Conservation (phyloP, 2,329 filamentous ascomycete species). For the Diaporthe caulivora region DNA sequence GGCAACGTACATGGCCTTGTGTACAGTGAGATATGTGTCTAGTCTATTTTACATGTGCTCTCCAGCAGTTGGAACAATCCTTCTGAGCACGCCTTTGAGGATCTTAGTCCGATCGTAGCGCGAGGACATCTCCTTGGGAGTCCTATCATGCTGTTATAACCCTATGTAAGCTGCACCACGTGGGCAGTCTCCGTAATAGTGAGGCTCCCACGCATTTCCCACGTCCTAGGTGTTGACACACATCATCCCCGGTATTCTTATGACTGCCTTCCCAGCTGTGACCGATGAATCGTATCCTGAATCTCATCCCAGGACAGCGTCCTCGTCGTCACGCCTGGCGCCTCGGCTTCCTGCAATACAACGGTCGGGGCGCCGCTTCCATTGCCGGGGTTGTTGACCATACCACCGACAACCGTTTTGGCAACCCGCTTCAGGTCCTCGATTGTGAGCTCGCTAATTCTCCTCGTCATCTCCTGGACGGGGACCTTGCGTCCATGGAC, state of each 20-base stretch:
- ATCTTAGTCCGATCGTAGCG: background rate
- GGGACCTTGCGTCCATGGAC: constrained; percentile 95
- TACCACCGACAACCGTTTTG: constrained; percentile 79
- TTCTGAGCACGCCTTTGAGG: background rate
- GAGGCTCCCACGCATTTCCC: background rate
- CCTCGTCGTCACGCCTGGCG: constrained; percentile 75
- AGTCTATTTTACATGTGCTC: constrained; percentile 21
- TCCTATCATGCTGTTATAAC: background rate
- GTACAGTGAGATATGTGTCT: constrained; percentile 28
- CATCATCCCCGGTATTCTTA: background rate
- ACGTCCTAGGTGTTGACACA: background rate
- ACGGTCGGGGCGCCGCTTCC: constrained; percentile 94
- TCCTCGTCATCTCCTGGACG: constrained; percentile 90
- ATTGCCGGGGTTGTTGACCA: constrained; percentile 78
- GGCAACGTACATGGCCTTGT: background rate
- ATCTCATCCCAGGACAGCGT: constrained; percentile 89
- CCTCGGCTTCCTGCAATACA: constrained; percentile 90
- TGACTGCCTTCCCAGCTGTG: constrained; percentile 78
- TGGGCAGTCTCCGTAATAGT: background rate
- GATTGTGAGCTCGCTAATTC: constrained; percentile 86
- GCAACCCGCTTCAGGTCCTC: constrained; percentile 87
- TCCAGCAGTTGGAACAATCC: background rate
- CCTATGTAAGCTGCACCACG: background rate
- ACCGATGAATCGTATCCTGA: constrained; percentile 85
- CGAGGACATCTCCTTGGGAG: background rate